Evolutionary conservation across 2,329 filamentous ascomycete genomes (phyloP), one percentile per base, ranked within the genome.

Genomic region (Colletotrichum incanum): DNA sequence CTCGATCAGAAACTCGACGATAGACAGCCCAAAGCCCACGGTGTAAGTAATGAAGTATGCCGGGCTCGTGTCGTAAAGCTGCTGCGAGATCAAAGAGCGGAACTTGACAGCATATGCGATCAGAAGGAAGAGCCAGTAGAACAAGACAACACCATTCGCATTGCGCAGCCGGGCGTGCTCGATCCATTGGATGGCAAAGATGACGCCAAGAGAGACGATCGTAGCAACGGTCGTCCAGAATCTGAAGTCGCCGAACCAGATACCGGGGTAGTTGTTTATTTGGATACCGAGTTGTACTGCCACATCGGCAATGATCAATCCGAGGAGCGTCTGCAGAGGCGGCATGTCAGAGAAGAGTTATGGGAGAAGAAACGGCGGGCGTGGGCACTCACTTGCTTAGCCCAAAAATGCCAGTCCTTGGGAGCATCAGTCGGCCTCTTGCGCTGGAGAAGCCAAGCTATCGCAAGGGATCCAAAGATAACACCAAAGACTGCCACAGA

Each of bases 371-470:
- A 16, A n/a, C 34, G 60, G 43, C 49, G 49, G 26, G 58, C n/a
- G 6, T 16, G 39, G 58, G 50, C 34, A 79, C 88, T 76, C 86
- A 96, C 94, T 89, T 98, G 87, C 84, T 99, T 99, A 14, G 91
- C 86, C 87, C 94, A 98, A 82, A 98, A 98, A 80, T 96, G 94
- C 91, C 93, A 94, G 81, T 97, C 93, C 86, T 94, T 97, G 75
- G 89, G 85, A 23, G 96, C 89, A 0, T 90, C 88, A 65, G 90
- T 79, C 47, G 91, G 86, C 64, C 90, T 88, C 78, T 91, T 92
- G 82, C 90, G 93, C 76, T 87, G 90, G 67, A 95, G 81, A 64
- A 98, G 86, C 86, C 94, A 94, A 90, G 92, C 96, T 52, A 97
- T 84, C 39, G 96, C 94, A 56, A 91, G 87, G 9, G 91, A 87